phyloP scores from a whole-genome alignment of 345 rosid species.

The Aegle marmelos region DNA sequence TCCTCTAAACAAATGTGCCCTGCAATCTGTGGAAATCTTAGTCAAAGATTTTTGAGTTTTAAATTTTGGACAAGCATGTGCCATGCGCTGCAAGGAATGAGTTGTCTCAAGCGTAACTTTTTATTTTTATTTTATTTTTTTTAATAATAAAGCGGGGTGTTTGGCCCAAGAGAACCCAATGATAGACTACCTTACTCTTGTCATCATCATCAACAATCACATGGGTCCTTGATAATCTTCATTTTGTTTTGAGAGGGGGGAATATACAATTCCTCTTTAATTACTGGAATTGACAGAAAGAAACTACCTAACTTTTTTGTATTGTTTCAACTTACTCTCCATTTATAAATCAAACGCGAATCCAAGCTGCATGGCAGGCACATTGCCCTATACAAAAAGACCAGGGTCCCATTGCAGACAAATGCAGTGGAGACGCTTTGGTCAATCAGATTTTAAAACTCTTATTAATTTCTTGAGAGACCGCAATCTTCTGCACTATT shows the following conservation, averaged over 20 bases:
- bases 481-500: neutral
- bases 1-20: neutral
- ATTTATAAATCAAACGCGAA: neutral
- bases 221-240: slow-evolving; percentile 27
- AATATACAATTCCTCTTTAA: slow-evolving; percentile 15
- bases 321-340: neutral
- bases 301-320: slow-evolving; percentile 26
- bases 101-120: slow-evolving; percentile 10
- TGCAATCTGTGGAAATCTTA: neutral
- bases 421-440: neutral
- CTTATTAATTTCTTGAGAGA: neutral
- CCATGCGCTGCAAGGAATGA: slow-evolving; percentile 24
- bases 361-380: neutral
- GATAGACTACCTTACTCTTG: neutral
- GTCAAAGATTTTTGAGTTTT: slow-evolving; percentile 17
- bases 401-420: neutral
- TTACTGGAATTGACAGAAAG: slow-evolving; percentile 24
- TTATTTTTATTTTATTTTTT: too few relatives aligned
- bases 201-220: slow-evolving; percentile 30
- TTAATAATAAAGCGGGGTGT: neutral
- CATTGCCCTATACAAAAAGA: neutral
- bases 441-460: neutral
- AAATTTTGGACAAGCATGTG: slow-evolving; percentile 28
- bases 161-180: slow-evolving; percentile 28
- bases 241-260: slow-evolving; percentile 3